These are phyloP conservation scores for Dendrobium catenatum DNA, from an alignment of 106 monocot genomes.

Conservation along the genomic window DNA sequence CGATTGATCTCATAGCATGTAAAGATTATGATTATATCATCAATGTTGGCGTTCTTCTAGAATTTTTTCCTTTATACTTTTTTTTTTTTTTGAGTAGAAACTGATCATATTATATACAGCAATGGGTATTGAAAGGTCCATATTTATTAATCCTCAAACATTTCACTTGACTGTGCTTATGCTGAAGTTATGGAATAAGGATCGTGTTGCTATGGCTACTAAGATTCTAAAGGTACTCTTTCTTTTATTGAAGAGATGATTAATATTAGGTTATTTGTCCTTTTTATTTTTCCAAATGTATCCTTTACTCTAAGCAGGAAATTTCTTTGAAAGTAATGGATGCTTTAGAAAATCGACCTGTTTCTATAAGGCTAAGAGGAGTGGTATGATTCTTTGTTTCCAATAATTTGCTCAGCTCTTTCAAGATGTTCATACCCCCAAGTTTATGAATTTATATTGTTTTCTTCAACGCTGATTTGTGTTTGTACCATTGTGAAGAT, in stretches of 20 bases:
- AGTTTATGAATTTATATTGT: background rate
- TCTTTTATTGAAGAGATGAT: slow-evolving; percentile 3
- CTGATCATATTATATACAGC: slow-evolving; percentile 24
- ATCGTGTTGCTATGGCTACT: slow-evolving; percentile 68
- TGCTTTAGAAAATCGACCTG: slow-evolving; percentile 68
- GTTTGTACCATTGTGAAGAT: background rate
- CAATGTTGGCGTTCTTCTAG: too few species aligned
- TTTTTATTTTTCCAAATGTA: background rate
- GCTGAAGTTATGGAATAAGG: slow-evolving; percentile 90
- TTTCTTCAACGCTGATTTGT: background rate
- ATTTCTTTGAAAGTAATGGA: slow-evolving; percentile 68
- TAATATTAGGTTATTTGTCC: slow-evolving; percentile 2
- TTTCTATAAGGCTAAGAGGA: slow-evolving; percentile 69
- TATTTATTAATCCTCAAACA: slow-evolving; percentile 90
- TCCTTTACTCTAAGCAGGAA: slow-evolving; percentile 30
- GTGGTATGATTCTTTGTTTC: slow-evolving; percentile 39
- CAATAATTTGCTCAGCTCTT: background rate
- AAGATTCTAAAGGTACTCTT: slow-evolving; percentile 65
- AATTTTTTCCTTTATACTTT: too few species aligned
- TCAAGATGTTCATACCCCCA: background rate
- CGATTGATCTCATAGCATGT: background rate
- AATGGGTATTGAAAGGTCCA: slow-evolving; percentile 82
- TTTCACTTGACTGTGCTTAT: slow-evolving; percentile 98
- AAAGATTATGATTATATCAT: too few species aligned
- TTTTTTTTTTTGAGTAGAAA: background rate